phyloP scores from a whole-genome alignment of 768 basidiomycete genomes.

The Russula griseocarnosa region DNA sequence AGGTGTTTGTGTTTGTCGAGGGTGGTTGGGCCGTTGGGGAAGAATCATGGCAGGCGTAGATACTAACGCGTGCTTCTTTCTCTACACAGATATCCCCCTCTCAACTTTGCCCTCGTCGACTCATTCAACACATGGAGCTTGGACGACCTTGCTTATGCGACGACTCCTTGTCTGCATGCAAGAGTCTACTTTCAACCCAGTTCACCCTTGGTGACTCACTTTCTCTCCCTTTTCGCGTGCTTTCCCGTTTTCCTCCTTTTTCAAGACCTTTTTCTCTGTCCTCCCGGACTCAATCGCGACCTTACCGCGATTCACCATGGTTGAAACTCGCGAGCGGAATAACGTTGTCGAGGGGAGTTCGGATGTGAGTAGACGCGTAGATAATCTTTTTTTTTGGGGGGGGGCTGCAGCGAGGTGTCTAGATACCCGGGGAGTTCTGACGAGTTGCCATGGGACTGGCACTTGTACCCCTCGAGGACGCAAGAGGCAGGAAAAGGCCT shows the following conservation, averaged over 20 bases:
- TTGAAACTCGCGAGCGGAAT: neutral
- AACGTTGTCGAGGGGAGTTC: neutral
- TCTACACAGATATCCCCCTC: neutral
- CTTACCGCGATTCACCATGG: too few species aligned
- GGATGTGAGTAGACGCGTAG: too few species aligned
- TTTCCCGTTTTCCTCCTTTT: too few species aligned
- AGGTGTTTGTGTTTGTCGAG: neutral
- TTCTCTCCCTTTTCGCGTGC: too few species aligned
- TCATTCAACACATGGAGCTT: too few species aligned
- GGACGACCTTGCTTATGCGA: neutral
- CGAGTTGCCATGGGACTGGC: slow-evolving; percentile 18
- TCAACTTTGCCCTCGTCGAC: neutral
- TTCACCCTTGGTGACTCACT: too few species aligned
- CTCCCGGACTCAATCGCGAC: too few species aligned
- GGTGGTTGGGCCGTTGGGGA: neutral
- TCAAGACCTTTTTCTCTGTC: too few species aligned
- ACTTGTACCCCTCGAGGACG: slow-evolving; percentile 21
- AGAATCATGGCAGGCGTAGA: too few species aligned
- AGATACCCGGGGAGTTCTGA: slow-evolving; percentile 25
- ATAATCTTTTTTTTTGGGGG: too few species aligned
- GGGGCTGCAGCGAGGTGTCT: slow-evolving; percentile 16
- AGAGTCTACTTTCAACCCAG: neutral
- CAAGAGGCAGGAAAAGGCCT: slow-evolving; percentile 18
- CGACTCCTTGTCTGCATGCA: neutral
- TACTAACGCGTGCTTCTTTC: neutral